Percentiles rank a stretch among this genome's conserved stretches.
These are phyloP conservation scores for Nakazawaea siamensis DNA, from an alignment of 805 yeast species.

Conservation along the genomic window DNA sequence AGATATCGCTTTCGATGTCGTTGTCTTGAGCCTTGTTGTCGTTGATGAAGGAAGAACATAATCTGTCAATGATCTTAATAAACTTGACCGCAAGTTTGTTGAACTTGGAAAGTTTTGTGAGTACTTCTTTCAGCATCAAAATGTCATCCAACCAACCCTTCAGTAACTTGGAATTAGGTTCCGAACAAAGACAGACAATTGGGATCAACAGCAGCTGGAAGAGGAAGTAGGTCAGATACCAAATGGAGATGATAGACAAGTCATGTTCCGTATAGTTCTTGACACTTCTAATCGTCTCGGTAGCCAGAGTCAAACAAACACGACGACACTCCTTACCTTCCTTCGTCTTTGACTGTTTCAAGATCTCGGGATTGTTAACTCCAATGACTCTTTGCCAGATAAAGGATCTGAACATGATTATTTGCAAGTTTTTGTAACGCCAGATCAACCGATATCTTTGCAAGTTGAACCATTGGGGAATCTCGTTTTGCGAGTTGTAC, in stretches of 20 bases:
- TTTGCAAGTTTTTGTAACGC: slow-evolving; percentile 50
- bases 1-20: slow-evolving; percentile 12
- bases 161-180: slow-evolving; percentile 32
- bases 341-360: slow-evolving; percentile 25
- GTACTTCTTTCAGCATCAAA: slow-evolving; percentile 29
- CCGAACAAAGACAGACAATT: slow-evolving; percentile 43
- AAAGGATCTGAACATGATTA: slow-evolving; percentile 46
- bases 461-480: slow-evolving; percentile 46
- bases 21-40: slow-evolving; percentile 1
- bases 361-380: slow-evolving; percentile 23
- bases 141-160: slow-evolving; percentile 36
- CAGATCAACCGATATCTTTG: slow-evolving; percentile 46
- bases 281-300: slow-evolving; percentile 43
- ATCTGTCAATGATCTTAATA: slow-evolving; percentile 34
- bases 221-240: slow-evolving; percentile 58
- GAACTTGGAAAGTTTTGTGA: slow-evolving; percentile 28
- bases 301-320: slow-evolving; percentile 43
- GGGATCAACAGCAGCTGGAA: slow-evolving; percentile 59
- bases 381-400: slow-evolving; percentile 44
- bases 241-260: slow-evolving; percentile 40
- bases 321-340: slow-evolving; percentile 41
- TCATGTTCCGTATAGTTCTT: slow-evolving; percentile 27
- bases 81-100: slow-evolving; percentile 39
- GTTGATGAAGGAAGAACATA: slow-evolving; percentile 16
- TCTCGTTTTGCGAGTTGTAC: slow-evolving; percentile 14